These are phyloP conservation scores for Kwoniella sp. DNA, from an alignment of 768 basidiomycete species.

Conservation along the genomic window DNA sequence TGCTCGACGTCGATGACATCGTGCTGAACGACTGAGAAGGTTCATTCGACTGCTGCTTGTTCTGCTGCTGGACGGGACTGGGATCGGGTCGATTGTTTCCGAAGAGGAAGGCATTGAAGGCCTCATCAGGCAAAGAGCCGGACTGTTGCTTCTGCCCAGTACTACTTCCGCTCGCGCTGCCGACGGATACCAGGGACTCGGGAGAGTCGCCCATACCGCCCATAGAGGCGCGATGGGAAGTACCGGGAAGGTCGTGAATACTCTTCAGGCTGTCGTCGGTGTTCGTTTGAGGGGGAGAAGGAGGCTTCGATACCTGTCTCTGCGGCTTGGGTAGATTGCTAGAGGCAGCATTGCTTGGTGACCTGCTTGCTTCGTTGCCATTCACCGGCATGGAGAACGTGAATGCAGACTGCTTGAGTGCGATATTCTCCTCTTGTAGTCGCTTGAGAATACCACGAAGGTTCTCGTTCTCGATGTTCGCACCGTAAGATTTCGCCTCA, in stretches of 20 bases:
- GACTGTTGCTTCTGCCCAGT: conserved; percentile 11
- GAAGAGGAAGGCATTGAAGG: conserved; percentile 33
- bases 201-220: conserved; percentile 27
- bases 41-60: neutral
- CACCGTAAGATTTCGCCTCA: conserved; percentile 75
- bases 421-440: conserved; percentile 82
- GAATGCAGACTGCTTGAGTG: conserved; percentile 77
- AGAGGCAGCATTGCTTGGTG: conserved; percentile 8
- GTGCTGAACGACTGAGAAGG: conserved; percentile 18
- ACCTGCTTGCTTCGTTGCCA: conserved; percentile 19
- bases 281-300: conserved; percentile 34
- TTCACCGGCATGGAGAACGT: conserved; percentile 75
- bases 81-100: conserved; percentile 16
- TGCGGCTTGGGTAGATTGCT: conserved; percentile 8
- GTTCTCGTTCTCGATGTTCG: conserved; percentile 80
- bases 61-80: neutral
- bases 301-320: conserved; percentile 31
- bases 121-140: conserved; percentile 23
- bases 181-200: conserved; percentile 36
- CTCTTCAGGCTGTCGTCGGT: conserved; percentile 32
- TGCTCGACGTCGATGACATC: conserved; percentile 9
- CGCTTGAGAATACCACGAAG: conserved; percentile 80
- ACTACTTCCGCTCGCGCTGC: conserved; percentile 14
- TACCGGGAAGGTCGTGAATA: conserved; percentile 34
- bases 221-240: conserved; percentile 17